These are phyloP conservation scores for Ceratobasidium sp. DNA, from an alignment of 1,284 basidiomycete genomes.

Conservation along the genomic window DNA sequence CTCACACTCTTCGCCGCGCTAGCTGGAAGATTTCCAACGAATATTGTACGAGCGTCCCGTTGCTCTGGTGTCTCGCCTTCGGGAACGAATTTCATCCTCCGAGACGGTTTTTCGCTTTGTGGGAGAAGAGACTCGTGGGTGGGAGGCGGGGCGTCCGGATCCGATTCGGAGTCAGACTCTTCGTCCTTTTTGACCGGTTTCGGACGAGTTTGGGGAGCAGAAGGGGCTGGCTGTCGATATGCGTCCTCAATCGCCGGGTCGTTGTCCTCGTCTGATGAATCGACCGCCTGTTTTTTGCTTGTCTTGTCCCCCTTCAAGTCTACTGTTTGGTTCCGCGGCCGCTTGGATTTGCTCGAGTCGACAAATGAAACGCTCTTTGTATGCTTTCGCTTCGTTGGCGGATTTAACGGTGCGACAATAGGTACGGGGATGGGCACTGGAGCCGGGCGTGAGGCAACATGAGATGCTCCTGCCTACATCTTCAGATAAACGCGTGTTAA, in stretches of 20 bases:
- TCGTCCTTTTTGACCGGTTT: constrained; percentile 13
- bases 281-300: constrained; percentile 4
- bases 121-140: constrained; percentile 56
- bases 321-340: constrained; percentile 13
- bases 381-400: constrained; percentile 41
- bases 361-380: constrained; percentile 27
- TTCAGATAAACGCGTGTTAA: neutral
- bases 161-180: constrained; percentile 49
- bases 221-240: constrained; percentile 44
- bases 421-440: constrained; percentile 24
- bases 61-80: constrained; percentile 73
- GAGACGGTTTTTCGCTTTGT: constrained; percentile 50
- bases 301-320: constrained; percentile 35
- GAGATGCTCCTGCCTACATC: constrained; percentile 29
- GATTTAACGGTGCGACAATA: neutral
- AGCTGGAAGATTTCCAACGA: constrained; percentile 90
- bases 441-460: constrained; percentile 45
- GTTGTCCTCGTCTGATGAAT: constrained; percentile 37
- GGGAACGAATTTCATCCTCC: constrained; percentile 61
- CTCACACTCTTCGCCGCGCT: constrained; percentile 80
- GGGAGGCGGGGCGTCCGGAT: constrained; percentile 50
- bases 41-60: constrained; percentile 85
- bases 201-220: neutral
- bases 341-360: constrained; percentile 19
- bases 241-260: constrained; percentile 41